Evolutionary conservation across 257 asterid species (phyloP), one percentile per base, ranked within the genome.

Genomic region (Solanum sparsipilum): DNA sequence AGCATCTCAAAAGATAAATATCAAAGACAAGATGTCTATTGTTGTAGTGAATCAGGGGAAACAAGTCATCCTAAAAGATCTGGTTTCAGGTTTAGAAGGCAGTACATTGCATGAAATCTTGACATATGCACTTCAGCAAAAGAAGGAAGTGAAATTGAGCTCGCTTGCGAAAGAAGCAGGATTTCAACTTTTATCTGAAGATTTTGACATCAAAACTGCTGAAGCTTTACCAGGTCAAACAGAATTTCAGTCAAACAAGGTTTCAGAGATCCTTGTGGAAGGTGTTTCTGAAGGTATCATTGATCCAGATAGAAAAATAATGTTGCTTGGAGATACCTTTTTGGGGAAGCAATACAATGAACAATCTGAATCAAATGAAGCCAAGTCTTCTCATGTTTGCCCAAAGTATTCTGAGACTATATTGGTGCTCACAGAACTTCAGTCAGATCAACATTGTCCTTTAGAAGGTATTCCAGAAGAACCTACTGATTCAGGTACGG

Each of bases 161-260:
- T 91, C 97, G 71, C 88, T 97, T 58, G 99, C 95, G 23, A 93
- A 96, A 94, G 95, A 92, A 92, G 96, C 93, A 52, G 98, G 99
- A 89, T 97, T 97, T 91, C 96, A 97, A 92, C 98, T 96, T 79
- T 84, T 97, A 68, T 97, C 99, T 86, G 90, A 91, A 90, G 98
- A 97, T 91, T 87, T 95, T 87, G 91, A 93, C 86, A 89, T 97
- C 72, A 92, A 94, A 89, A 91, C 88, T 86, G 89, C 90, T 56
- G 95, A 92, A 87, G 88, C 93, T 90, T 76, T 48, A 84, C 90
- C 93, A 44, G 89, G 90, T 35, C 86, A 89, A 84, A 86, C 91
- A 81, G 94, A 90, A 86, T 91, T 83, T 88, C 93, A 89, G 81
- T 85, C 95, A 87, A 76, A 89, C 90, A 92, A 79, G 90, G 93